These are phyloP conservation scores for Pseudonitzschia delicatissima DNA, from an alignment of 108 stramenopile genomes.

Conservation along the genomic window DNA sequence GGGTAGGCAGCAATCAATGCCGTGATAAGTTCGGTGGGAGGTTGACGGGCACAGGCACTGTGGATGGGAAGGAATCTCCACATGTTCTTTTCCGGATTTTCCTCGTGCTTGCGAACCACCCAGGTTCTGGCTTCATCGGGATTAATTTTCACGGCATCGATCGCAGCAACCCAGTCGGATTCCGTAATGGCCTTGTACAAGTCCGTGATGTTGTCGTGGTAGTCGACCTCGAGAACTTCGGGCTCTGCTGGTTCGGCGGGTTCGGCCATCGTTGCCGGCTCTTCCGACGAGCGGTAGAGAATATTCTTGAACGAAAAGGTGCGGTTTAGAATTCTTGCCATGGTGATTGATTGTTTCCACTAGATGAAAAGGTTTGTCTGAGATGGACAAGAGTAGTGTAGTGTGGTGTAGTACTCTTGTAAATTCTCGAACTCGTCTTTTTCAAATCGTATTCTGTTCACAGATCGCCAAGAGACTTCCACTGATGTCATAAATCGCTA, in stretches of 20 bases:
- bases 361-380: no score
- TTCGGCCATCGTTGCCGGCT: no score
- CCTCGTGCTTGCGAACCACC: constrained; percentile 68
- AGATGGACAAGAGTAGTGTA: no score
- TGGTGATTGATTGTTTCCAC: no score
- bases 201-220: constrained; percentile 64
- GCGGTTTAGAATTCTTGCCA: no score
- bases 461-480: no score
- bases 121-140: constrained; percentile 64
- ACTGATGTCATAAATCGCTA: no score
- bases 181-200: constrained; percentile 78
- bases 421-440: no score
- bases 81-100: constrained; percentile 45
- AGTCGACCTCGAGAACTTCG: constrained; percentile 61
- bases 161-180: constrained; percentile 60
- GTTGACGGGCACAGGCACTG: constrained; percentile 71
- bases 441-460: no score
- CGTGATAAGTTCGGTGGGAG: constrained; percentile 55
- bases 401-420: no score
- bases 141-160: constrained; percentile 30
- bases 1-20: constrained; percentile 63
- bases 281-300: no score
- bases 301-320: no score
- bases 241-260: constrained; percentile 17
- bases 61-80: constrained; percentile 86